Conservation (phyloP, 306 rosid genomes). For the Quercus robur region DNA sequence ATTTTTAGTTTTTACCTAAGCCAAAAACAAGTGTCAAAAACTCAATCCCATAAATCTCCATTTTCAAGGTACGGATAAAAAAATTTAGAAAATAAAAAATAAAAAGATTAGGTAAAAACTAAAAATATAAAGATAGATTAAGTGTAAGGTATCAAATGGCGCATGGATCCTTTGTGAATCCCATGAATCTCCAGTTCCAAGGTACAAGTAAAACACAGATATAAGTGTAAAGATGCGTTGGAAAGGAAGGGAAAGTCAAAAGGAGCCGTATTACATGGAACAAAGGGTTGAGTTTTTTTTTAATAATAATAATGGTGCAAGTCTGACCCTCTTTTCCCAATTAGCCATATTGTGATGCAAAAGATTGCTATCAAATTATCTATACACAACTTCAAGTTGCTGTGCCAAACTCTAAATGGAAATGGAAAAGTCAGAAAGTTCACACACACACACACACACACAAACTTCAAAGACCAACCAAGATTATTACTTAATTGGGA, state of each 20-base stretch:
- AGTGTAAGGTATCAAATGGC: neutral
- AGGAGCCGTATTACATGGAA: slow-evolving; percentile 25
- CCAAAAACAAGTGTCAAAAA: neutral
- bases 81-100: neutral
- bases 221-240: slow-evolving; percentile 17
- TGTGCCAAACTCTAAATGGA: neutral
- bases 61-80: neutral
- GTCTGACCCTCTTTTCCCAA: neutral
- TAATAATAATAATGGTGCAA: neutral
- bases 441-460: neutral
- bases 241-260: slow-evolving; percentile 23
- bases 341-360: neutral
- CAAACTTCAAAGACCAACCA: neutral
- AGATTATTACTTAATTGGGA: neutral
- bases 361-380: neutral
- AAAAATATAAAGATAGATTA: neutral
- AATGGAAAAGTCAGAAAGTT: neutral
- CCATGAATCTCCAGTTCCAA: neutral
- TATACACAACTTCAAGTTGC: neutral
- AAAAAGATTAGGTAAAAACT: too few species aligned
- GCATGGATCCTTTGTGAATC: neutral
- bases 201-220: slow-evolving; percentile 14
- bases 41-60: neutral
- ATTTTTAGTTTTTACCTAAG: too few species aligned
- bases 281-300: neutral